A percentile compares a stretch with the other conserved stretches of the same genome.
phyloP scores from a whole-genome alignment of 495 filamentous ascomycete species.

The Tetracladium marchalianum region DNA sequence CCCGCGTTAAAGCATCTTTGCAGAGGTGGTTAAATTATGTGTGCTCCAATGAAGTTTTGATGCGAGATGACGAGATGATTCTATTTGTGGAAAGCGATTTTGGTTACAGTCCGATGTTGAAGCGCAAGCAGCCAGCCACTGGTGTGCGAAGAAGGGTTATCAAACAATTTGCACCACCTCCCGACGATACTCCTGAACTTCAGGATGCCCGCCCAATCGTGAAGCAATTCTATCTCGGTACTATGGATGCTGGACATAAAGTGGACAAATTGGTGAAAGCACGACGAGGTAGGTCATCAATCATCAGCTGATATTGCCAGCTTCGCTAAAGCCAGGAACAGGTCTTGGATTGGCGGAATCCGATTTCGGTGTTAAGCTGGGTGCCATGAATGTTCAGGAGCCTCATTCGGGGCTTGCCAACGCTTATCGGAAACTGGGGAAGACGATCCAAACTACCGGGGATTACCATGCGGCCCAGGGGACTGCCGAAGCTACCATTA shows the following conservation, averaged over 20 bases:
- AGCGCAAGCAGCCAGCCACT: conserved; percentile 94
- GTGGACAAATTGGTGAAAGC: conserved; percentile 89
- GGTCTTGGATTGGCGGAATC: conserved; percentile 87
- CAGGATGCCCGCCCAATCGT: conserved; percentile 81
- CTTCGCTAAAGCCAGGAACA: conserved; percentile 25
- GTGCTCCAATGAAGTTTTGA: conserved; percentile 83
- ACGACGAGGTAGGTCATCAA: conserved; percentile 61
- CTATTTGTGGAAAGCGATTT: conserved; percentile 98
- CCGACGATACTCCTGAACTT: conserved; percentile 93
- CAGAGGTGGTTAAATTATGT: conserved; percentile 94
- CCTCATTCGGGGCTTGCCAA: conserved; percentile 76
- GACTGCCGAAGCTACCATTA: conserved; percentile 89
- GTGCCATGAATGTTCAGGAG: conserved; percentile 77
- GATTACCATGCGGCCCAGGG: conserved; percentile 97
- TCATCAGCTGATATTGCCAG: neutral
- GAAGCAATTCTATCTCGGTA: conserved; percentile 90
- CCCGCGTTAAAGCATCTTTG: conserved; percentile 74
- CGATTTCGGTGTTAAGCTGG: conserved; percentile 84
- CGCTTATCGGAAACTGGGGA: conserved; percentile 92
- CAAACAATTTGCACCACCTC: conserved; percentile 97
- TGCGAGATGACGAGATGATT: conserved; percentile 91
- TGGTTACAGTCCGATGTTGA: conserved; percentile 91
- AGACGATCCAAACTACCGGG: conserved; percentile 81
- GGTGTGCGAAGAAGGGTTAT: conserved; percentile 88
- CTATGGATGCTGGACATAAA: conserved; percentile 94